Evolutionary conservation across 164 flowering plant genomes (phyloP), one percentile per base, ranked within the genome.

Genomic region (Macadamia tetraphylla): DNA sequence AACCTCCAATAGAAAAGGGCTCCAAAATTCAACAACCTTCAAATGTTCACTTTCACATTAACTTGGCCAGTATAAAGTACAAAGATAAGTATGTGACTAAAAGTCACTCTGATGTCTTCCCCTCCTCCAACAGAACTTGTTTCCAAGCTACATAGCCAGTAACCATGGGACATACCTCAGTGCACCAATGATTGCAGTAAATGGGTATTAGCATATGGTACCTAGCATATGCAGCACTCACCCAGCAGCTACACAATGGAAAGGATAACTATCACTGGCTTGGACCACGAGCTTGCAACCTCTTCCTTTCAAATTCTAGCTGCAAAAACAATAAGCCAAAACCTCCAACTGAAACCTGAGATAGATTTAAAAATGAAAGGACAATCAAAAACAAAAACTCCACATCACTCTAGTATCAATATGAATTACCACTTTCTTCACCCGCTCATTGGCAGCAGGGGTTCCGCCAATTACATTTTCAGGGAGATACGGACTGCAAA

Each of bases 381-480:
- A 35, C 40, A 35, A 35, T 35, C 40, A 35, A 35, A 5, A 35
- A 35, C 12, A 30, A 58, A 58, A 58, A 35, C 29, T 29, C 18
- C 5, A 0, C 11, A 4, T 29, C 11, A 40, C 1, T 67, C 29
- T 10, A 32, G 10, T 46, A 63, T 43, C 42, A 29, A 42, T 58
- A 57, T 29, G 40, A 30, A 85, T 76, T 79, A 93, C 97, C 89
- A 93, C 94, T 91, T 91, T 91, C 80, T 81, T 88, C 68, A 91
- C 98, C 59, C 97, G 87, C 11, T 89, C 96, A 67, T 91, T 93
- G 69, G 98, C 98, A 77, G 97, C 92, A 58, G 89, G 77, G 67
- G 95, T 90, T 74, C 97, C 98, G 68, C 97, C 97, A 44, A 44
- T 74, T 51, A 94, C 97, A 75, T 86, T 84, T 70, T 94, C 98